phyloP scores from a whole-genome alignment of 2,329 filamentous ascomycete species.

The Alternaria ventricosa region DNA sequence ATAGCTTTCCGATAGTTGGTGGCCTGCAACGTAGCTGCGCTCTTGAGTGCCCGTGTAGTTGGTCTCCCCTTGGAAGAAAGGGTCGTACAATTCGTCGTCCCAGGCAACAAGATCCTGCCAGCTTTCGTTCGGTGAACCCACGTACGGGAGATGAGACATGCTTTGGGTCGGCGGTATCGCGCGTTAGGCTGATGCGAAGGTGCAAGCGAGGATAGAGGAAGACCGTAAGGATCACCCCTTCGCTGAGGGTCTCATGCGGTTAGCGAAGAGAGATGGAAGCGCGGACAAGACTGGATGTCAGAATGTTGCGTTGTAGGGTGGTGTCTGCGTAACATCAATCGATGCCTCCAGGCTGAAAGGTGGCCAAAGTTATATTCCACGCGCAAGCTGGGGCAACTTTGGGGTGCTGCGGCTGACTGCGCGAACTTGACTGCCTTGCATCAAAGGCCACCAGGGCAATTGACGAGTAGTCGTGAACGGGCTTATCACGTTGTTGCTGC shows the following conservation, averaged over 20 bases:
- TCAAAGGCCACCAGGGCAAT: slow-evolving; percentile 17
- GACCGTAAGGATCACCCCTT: slow-evolving; percentile 11
- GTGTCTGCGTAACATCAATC: neutral
- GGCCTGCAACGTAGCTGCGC: slow-evolving; percentile 17
- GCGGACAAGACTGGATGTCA: slow-evolving; percentile 3
- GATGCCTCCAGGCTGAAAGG: slow-evolving; percentile 12
- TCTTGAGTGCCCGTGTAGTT: slow-evolving; percentile 15
- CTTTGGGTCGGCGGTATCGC: neutral
- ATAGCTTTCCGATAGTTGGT: slow-evolving; percentile 29
- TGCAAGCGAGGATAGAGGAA: neutral
- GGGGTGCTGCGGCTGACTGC: slow-evolving; percentile 20
- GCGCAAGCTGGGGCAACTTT: slow-evolving; percentile 11
- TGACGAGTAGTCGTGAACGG: slow-evolving; percentile 22
- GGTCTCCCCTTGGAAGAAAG: slow-evolving; percentile 32
- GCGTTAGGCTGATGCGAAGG: neutral
- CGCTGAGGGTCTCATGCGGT: slow-evolving; percentile 16
- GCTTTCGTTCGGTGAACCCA: slow-evolving; percentile 24
- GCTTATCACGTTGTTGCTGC: slow-evolving; percentile 25
- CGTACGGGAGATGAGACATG: slow-evolving; percentile 27
- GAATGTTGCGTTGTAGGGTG: slow-evolving; percentile 5
- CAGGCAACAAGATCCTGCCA: slow-evolving; percentile 41
- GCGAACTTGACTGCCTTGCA: slow-evolving; percentile 16
- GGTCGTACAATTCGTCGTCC: slow-evolving; percentile 39
- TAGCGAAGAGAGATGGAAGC: neutral
- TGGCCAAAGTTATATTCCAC: slow-evolving; percentile 22